Conservation (phyloP, 495 filamentous ascomycete species). For the Podospora appendiculata region DNA sequence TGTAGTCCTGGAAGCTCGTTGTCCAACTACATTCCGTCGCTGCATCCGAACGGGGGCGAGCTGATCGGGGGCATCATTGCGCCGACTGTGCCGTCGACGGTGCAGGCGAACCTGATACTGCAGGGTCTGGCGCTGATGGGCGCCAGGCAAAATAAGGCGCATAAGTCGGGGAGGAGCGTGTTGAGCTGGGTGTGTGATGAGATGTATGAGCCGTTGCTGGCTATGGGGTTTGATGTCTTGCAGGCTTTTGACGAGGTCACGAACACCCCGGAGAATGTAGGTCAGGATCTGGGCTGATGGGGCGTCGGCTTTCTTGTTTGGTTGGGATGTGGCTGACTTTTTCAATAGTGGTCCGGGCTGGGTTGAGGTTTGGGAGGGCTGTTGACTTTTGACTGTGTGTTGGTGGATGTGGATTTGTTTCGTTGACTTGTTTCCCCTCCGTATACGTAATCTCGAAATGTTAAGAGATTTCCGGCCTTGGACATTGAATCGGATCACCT, state of each 20-base stretch:
- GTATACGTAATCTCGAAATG: no score
- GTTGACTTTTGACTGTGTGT: no score
- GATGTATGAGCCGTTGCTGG: conserved; percentile 59
- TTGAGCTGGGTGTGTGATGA: conserved; percentile 74
- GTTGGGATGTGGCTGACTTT: no score
- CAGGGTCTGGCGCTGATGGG: conserved; percentile 78
- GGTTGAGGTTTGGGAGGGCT: no score
- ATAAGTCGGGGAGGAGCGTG: conserved; percentile 60
- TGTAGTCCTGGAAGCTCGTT: conserved; percentile 62
- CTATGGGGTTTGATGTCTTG: conserved; percentile 69
- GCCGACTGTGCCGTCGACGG: conserved; percentile 63
- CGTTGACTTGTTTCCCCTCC: no score
- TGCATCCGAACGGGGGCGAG: conserved; percentile 40
- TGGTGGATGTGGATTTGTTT: no score
- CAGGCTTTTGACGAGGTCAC: conserved; percentile 75
- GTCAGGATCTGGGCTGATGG: no score
- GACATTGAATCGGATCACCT: no score
- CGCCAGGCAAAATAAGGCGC: conserved; percentile 72
- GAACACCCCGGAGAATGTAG: conserved; percentile 58
- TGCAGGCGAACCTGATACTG: conserved; percentile 60
- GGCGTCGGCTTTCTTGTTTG: no score
- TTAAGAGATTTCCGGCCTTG: no score
- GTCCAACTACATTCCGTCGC: conserved; percentile 60
- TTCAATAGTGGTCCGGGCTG: no score
- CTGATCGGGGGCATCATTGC: conserved; percentile 71